These are phyloP conservation scores for Hippophae gyantsensis DNA, from an alignment of 306 rosid genomes.

Conservation along the genomic window DNA sequence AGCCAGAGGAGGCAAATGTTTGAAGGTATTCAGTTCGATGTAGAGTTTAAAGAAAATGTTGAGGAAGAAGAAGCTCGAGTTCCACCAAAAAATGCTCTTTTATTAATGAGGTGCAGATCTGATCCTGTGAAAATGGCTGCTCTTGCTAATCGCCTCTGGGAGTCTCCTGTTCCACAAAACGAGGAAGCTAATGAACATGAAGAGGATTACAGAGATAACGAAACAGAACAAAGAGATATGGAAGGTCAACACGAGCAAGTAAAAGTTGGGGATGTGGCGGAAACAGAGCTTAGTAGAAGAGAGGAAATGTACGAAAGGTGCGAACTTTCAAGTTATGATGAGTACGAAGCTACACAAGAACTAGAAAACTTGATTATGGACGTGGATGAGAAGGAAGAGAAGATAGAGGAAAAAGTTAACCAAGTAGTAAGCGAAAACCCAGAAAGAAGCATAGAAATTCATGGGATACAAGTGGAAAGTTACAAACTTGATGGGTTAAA, in stretches of 20 bases:
- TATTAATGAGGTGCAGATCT: conserved; percentile 96
- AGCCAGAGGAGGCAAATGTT: conserved; percentile 53
- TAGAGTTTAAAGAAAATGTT: conserved; percentile 27
- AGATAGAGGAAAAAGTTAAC: conserved; percentile 3
- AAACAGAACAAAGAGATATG: neutral
- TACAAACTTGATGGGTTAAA: too few relatives aligned
- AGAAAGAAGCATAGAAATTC: neutral
- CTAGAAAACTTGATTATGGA: conserved; percentile 1
- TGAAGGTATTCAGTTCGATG: conserved; percentile 63
- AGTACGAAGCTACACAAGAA: conserved; percentile 7
- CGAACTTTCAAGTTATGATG: conserved; percentile 6
- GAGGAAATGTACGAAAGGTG: conserved; percentile 25
- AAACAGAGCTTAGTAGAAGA: neutral
- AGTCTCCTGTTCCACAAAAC: conserved; percentile 31
- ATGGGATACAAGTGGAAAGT: neutral
- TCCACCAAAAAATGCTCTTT: conserved; percentile 89
- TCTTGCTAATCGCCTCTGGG: conserved; percentile 68
- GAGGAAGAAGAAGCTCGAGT: conserved; percentile 53
- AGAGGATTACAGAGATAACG: conserved; percentile 4
- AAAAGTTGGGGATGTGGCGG: conserved; percentile 9
- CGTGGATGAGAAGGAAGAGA: conserved; percentile 8
- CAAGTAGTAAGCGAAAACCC: conserved; percentile 6
- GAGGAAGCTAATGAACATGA: conserved; percentile 15
- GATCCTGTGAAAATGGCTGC: conserved; percentile 98
- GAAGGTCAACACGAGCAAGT: conserved; percentile 11